These are phyloP conservation scores for Porpolomopsis calyptriformis DNA, from an alignment of 768 basidiomycete genomes.

Conservation along the genomic window DNA sequence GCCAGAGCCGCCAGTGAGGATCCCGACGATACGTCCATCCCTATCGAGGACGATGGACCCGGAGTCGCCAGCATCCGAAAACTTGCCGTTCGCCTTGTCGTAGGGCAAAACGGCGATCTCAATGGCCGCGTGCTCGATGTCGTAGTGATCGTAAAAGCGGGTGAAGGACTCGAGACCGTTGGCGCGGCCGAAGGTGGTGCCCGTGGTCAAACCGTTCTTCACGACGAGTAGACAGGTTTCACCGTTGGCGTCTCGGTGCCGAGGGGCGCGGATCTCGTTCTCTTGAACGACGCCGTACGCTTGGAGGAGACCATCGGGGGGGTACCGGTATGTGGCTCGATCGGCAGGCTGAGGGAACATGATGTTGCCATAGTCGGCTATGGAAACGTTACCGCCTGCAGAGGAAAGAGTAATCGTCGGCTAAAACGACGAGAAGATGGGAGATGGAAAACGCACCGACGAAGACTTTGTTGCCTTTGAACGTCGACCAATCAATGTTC, in stretches of 20 bases:
- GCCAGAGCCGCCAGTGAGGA: constrained; percentile 5
- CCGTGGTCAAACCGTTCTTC: constrained; percentile 26
- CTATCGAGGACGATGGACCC: constrained; percentile 2
- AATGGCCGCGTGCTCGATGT: constrained; percentile 15
- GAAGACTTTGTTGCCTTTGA: constrained; percentile 23
- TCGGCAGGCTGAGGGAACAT: constrained; percentile 19
- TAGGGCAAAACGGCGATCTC: constrained; percentile 14
- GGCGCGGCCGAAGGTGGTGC: constrained; percentile 22
- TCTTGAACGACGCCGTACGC: constrained; percentile 18
- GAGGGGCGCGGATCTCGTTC: constrained; percentile 19
- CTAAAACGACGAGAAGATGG: background rate
- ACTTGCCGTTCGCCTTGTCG: background rate
- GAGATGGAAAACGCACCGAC: constrained; percentile 17
- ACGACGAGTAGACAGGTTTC: constrained; percentile 20
- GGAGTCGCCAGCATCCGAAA: constrained; percentile 1
- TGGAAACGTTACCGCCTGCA: constrained; percentile 16
- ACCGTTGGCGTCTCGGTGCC: constrained; percentile 17
- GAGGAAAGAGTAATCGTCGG: background rate
- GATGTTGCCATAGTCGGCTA: constrained; percentile 12
- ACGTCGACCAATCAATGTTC: constrained; percentile 24
- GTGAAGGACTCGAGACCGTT: constrained; percentile 19
- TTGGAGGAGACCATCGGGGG: constrained; percentile 18
- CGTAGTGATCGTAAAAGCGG: constrained; percentile 13
- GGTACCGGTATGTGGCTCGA: constrained; percentile 15
- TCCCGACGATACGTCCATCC: background rate